Base-by-base conservation (phyloP, 2,329 filamentous ascomycete species). In the Chrysoporthe puriensis region DNA sequence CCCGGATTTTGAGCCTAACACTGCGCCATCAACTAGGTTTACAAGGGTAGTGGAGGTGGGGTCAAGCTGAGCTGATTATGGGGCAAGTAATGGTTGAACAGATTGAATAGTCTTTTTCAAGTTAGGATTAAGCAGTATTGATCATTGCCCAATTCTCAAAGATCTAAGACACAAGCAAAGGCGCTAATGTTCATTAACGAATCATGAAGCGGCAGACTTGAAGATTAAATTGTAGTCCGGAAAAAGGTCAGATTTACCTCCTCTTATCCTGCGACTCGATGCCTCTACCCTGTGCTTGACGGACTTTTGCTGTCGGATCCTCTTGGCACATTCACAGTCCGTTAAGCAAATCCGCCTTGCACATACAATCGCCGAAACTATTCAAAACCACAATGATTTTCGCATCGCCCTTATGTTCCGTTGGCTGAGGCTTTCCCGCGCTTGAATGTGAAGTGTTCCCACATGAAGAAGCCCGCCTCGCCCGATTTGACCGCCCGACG, bases 391-490 rank as follows among this genome's bases (percentile, higher is more conserved):
- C 26, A 26, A 2, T 26, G 26, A 26, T 26, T 26, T 26, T 26
- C 26, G 26, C 26, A 26, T 26, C 26, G 26, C 26, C 26, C 26
- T 26, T 26, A 26, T 26, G 2, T 2, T 26, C 26, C 26, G 2
- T 26, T 26, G 26, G 26, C 26, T 26, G 26, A 26, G 26, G 26
- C 26, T 26, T 26, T 26, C 26, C 26, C 26, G 2, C 89, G 88
- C 81, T 98, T 98, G 26, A 93, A 95, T 0, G 96, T 99, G 77
- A 98, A 99, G 79, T 97, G 92, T 82, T 99, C 96, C 96, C 96
- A 99, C 95, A 98, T 97, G 87, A 98, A 97, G 84, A 97, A 97
- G 79, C 97, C 95, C 4, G 92, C 92, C 1, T 85, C 85, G 43
- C 88, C 85, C 13, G 87, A 83, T 76, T 94, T 94, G 72, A 96